Evolutionary conservation across 495 filamentous ascomycete genomes (phyloP).

Genomic region (Bacidia rubella): DNA sequence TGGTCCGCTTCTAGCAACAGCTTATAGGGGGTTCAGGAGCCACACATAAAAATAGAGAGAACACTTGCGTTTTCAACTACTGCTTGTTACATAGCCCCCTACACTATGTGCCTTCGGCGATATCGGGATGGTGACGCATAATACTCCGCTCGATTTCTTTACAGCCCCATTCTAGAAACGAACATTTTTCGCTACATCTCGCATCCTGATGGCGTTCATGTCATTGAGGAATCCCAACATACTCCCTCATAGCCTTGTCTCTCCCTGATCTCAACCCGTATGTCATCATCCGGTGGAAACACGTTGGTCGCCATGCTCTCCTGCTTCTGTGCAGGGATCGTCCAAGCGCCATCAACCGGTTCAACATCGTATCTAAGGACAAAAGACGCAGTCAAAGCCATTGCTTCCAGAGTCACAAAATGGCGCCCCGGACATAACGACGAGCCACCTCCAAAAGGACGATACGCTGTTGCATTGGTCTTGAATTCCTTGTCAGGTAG

Average conservation of each 20-base stretch:
- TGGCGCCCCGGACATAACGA: conserved; percentile 17
- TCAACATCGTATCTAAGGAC: conserved; percentile 12
- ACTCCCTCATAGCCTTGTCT: conserved; percentile 8
- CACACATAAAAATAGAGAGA: too few species aligned
- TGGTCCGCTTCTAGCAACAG: too few species aligned
- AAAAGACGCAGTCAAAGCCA: conserved; percentile 12
- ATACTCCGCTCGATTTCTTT: too few species aligned
- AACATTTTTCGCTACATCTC: too few species aligned
- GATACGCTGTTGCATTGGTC: conserved; percentile 17
- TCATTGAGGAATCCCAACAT: conserved; percentile 9
- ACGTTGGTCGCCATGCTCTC: conserved; percentile 18
- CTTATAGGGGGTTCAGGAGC: too few species aligned
- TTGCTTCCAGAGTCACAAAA: conserved; percentile 15
- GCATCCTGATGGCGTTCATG: too few species aligned
- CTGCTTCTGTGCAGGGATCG: conserved; percentile 14
- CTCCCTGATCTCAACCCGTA: conserved; percentile 7
- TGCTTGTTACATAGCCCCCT: too few species aligned
- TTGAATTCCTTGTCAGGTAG: conserved; percentile 11
- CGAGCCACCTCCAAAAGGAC: conserved; percentile 17
- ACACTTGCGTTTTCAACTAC: too few species aligned
- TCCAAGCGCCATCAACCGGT: conserved; percentile 7
- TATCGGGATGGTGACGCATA: too few species aligned
- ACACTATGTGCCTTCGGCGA: too few species aligned
- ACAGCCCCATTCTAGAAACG: too few species aligned
- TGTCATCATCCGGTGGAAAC: conserved; percentile 13